Conservation (phyloP, 139 green algal species). For the Yamagishiella unicocca region DNA sequence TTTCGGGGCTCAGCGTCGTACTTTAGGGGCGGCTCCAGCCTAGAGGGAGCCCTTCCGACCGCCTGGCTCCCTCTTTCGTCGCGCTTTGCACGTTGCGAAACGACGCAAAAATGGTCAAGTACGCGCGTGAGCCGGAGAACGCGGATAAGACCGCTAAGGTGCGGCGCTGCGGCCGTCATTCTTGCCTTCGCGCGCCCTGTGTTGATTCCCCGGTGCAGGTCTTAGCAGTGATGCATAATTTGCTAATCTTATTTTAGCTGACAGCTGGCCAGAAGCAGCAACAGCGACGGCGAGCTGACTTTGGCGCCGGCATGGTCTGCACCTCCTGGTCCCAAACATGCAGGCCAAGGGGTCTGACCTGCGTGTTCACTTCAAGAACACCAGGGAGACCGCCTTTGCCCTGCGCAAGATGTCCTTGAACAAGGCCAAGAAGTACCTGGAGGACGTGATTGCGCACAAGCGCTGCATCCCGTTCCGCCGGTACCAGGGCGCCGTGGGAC, state of each 20-base stretch:
- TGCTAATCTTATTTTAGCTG: too few species aligned
- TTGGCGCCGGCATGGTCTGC: slow-evolving; percentile 16
- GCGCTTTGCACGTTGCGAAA: slow-evolving; percentile 39
- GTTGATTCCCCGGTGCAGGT: not conserved
- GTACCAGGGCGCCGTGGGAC: slow-evolving; percentile 92
- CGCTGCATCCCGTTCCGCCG: slow-evolving; percentile 95
- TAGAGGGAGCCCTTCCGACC: not conserved
- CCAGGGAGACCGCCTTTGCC: slow-evolving; percentile 89
- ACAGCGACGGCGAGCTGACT: not conserved
- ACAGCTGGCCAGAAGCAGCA: not conserved
- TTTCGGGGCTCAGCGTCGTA: not conserved
- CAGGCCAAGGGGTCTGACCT: slow-evolving; percentile 93
- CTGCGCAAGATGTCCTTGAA: slow-evolving; percentile 88
- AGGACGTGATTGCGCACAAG: slow-evolving; percentile 96
- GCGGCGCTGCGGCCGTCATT: slow-evolving; percentile 44
- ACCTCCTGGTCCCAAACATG: not conserved
- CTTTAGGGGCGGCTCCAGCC: not conserved
- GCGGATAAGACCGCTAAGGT: slow-evolving; percentile 83
- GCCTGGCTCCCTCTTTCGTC: slow-evolving; percentile 17
- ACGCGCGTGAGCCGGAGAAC: slow-evolving; percentile 81
- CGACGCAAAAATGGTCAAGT: slow-evolving; percentile 85
- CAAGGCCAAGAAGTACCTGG: slow-evolving; percentile 97
- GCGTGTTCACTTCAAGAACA: slow-evolving; percentile 99
- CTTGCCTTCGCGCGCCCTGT: not conserved
- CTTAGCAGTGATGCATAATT: too few species aligned